A percentile compares a stretch with the other conserved stretches of the same genome.
phyloP scores from a whole-genome alignment of 2,329 filamentous ascomycete species.

The Cadophora malorum region DNA sequence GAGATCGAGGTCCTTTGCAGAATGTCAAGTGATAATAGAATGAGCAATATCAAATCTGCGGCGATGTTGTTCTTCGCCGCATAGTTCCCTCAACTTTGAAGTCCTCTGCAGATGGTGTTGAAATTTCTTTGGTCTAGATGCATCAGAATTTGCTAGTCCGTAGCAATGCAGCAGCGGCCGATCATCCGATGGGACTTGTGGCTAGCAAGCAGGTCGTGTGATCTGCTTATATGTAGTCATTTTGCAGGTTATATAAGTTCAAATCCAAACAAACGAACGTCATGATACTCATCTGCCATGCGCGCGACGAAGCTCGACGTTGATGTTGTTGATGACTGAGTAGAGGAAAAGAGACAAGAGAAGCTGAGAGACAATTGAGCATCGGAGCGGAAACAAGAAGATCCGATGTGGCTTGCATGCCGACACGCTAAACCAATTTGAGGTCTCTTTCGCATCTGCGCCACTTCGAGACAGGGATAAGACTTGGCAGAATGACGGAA shows the following conservation, averaged over 20 bases:
- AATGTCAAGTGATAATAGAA: neutral
- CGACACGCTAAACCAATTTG: neutral
- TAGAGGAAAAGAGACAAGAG: no score
- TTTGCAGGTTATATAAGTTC: neutral
- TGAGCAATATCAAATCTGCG: neutral
- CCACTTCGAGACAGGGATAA: neutral
- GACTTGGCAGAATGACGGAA: slow-evolving; percentile 9
- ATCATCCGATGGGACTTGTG: neutral
- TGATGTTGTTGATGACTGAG: neutral
- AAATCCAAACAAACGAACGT: neutral
- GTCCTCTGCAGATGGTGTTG: neutral
- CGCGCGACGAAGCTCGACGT: neutral
- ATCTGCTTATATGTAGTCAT: neutral
- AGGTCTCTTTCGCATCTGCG: neutral
- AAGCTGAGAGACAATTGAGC: no score
- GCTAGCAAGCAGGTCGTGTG: neutral
- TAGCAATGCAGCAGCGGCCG: neutral
- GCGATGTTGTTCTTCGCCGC: neutral
- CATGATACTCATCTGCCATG: neutral
- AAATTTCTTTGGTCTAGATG: neutral
- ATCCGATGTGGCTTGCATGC: slow-evolving; percentile 14
- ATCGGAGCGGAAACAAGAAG: slow-evolving; percentile 7
- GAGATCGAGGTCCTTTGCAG: no score
- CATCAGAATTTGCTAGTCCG: slow-evolving; percentile 8
- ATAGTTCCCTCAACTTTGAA: neutral